Base-by-base conservation (phyloP, 352 stramenopile species). In the Pythium biforme region DNA sequence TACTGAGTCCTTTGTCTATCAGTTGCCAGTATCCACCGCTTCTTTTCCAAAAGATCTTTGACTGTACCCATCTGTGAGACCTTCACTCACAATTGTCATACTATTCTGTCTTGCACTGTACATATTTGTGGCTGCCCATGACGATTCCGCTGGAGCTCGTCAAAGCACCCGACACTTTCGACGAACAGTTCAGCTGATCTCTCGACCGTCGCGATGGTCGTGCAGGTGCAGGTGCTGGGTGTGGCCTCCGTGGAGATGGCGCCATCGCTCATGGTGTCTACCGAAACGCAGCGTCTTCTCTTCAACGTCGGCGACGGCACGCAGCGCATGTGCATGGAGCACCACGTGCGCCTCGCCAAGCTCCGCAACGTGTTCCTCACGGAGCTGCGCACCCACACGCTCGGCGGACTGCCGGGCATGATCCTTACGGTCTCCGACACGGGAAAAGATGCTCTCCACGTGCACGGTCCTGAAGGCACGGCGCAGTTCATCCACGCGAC, bases 291-390 rank as follows among this genome's bases (percentile, higher is more conserved):
- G 55, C 60, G 60, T 1, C 93, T 95, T 64, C 62, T 97, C 22
- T 96, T 97, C 63, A 95, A 97, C 56, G 89, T 94, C 12, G 86
- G 89, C 26, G 90, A 96, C 67, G 90, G 90, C 60, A 94, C 76
- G 9, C 90, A 97, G 65, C 78, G 90, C 26, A 75, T 97, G 68
- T 96, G 86, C 72, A 97, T 96, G 86, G 90, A 97, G 75, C 90
- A 97, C 73, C 83, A 93, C 70, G 78, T 96, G 61, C 84, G 88
- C 17, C 68, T 97, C 15, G 80, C 72, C 7, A 96, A 96, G 68
- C 62, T 96, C 26, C 73, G 87, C 55, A 70, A 90, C 46, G 76
- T 96, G 6, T 96, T 96, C 60, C 73, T 96, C 25, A 97, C 89
- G 4, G 75, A 96, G 67, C 67, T 97, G 39, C 74, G 73, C 12